A percentile compares a stretch with the other conserved stretches of the same genome.
phyloP scores from a whole-genome alignment of 176 grass and related monocot species.

The Carex kokanica region DNA sequence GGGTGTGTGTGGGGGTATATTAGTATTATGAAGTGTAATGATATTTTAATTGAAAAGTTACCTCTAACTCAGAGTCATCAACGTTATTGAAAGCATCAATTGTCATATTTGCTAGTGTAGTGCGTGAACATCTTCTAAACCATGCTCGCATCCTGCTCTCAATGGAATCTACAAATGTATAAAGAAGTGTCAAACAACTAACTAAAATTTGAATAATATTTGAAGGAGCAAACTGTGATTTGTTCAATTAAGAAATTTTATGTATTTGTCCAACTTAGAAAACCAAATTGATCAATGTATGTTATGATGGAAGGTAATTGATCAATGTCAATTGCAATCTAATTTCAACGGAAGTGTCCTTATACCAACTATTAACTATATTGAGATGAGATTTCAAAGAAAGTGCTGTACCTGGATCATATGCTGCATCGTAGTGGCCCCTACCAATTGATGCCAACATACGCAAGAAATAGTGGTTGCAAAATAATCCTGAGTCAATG shows the following conservation, averaged over 20 bases:
- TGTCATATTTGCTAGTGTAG: conserved; percentile 56
- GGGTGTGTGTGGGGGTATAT: not conserved
- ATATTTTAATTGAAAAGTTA: conserved; percentile 27
- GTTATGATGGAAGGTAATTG: not conserved
- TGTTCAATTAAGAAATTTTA: not conserved
- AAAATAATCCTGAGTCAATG: conserved; percentile 87
- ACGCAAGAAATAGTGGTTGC: conserved; percentile 92
- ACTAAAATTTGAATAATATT: conserved; percentile 12
- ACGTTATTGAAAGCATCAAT: conserved; percentile 53
- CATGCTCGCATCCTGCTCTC: conserved; percentile 49
- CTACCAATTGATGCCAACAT: conserved; percentile 87
- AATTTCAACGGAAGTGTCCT: not conserved
- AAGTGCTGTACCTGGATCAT: conserved; percentile 50
- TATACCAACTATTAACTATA: conserved; percentile 13
- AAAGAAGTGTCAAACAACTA: conserved; percentile 25
- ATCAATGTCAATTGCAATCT: conserved; percentile 19
- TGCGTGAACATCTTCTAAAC: conserved; percentile 70
- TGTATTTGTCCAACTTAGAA: conserved; percentile 1
- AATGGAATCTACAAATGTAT: conserved; percentile 54
- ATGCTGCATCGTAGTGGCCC: conserved; percentile 78
- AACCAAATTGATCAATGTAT: not conserved
- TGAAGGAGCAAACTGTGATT: not conserved
- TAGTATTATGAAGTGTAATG: not conserved
- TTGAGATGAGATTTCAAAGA: not conserved
- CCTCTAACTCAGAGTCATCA: conserved; percentile 72